phyloP scores from a whole-genome alignment of 371 early-diverging fungal genomes.

The Apophysomyces trapeziformis region DNA sequence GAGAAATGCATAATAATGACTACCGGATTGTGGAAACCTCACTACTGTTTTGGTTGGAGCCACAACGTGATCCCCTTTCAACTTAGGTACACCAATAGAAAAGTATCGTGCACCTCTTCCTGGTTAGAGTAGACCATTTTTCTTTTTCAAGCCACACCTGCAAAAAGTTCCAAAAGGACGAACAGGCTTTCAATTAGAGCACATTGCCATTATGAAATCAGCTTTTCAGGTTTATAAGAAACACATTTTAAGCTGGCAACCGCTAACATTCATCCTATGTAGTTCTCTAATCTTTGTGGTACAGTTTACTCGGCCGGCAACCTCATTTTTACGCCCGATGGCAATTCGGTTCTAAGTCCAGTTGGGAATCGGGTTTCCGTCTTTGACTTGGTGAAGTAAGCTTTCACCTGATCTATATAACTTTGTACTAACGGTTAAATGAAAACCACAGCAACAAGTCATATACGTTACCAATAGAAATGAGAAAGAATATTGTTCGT shows the following conservation, averaged over 20 bases:
- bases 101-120: no score
- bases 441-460: constrained; percentile 77
- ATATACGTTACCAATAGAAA: constrained; percentile 92
- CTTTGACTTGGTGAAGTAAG: constrained; percentile 94
- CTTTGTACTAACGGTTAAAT: neutral
- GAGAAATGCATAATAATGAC: no score
- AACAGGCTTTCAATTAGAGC: neutral
- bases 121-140: neutral
- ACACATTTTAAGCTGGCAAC: neutral
- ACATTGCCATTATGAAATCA: constrained; percentile 1
- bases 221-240: neutral
- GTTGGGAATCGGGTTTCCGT: constrained; percentile 96
- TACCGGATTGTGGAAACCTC: no score
- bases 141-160: constrained; percentile 2
- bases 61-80: no score
- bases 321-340: constrained; percentile 93
- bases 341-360: constrained; percentile 90
- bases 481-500: constrained; percentile 83
- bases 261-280: constrained; percentile 6
- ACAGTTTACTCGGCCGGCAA: constrained; percentile 96
- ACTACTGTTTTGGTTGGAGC: no score
- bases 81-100: no score
- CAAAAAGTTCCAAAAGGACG: neutral
- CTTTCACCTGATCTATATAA: neutral
- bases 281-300: constrained; percentile 94